Evolutionary conservation across 371 early-diverging fungal genomes (phyloP).

Genomic region (Gilbertella persicaria): DNA sequence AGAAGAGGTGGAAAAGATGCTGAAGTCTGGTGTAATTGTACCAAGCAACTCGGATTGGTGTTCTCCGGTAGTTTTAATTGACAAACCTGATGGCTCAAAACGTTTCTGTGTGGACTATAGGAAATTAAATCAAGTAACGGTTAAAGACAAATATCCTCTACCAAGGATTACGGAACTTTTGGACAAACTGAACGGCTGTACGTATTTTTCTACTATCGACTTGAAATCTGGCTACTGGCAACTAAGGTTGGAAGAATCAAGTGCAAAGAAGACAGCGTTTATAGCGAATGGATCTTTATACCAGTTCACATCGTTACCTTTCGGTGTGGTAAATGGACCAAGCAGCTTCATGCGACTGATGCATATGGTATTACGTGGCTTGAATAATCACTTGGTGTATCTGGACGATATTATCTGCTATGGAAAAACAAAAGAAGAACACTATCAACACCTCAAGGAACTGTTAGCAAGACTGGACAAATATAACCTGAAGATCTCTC

Average conservation of each 20-base stretch:
- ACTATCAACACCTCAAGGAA: conserved; percentile 26
- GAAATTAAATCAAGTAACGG: conserved; percentile 44
- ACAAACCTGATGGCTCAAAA: conserved; percentile 40
- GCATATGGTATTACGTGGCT: conserved; percentile 26
- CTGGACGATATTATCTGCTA: conserved; percentile 60
- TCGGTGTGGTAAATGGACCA: conserved; percentile 50
- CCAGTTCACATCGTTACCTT: conserved; percentile 48
- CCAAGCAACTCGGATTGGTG: conserved; percentile 39
- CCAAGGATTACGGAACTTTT: conserved; percentile 38
- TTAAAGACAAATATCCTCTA: conserved; percentile 44
- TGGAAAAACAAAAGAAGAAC: conserved; percentile 34
- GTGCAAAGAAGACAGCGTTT: conserved; percentile 34
- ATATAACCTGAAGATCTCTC: conserved; percentile 29
- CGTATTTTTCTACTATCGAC: conserved; percentile 48
- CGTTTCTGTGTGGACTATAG: conserved; percentile 32
- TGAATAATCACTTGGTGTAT: conserved; percentile 26
- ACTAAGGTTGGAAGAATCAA: conserved; percentile 21
- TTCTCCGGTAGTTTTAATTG: conserved; percentile 52
- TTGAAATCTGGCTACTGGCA: conserved; percentile 43
- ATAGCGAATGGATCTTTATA: conserved; percentile 30
- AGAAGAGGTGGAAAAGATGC: conserved; percentile 16
- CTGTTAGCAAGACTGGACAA: conserved; percentile 34
- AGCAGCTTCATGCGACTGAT: conserved; percentile 43
- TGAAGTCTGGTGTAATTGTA: conserved; percentile 3
- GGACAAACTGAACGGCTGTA: conserved; percentile 22